These are phyloP conservation scores for Mortierella sp. DNA, from an alignment of 371 early-diverging fungal genomes.

Conservation along the genomic window DNA sequence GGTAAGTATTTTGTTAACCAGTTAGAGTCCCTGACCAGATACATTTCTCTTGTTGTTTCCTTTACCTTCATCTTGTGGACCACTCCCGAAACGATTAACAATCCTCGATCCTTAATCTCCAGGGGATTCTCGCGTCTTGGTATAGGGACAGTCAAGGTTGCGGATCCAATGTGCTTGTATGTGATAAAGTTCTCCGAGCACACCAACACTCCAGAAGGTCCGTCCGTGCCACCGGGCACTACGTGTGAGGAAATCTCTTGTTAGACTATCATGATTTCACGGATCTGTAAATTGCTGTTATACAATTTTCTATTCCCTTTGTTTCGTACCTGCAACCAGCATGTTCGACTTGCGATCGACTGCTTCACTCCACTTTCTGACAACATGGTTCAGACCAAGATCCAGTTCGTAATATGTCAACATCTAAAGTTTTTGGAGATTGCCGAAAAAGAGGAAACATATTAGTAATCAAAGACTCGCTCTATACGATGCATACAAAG, in stretches of 20 bases:
- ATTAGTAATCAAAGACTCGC: too few relatives aligned
- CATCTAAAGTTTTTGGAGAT: too few relatives aligned
- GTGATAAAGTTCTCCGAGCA: constrained; percentile 92
- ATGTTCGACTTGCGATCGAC: constrained; percentile 84
- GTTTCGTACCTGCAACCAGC: constrained; percentile 86
- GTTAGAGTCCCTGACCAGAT: too few relatives aligned
- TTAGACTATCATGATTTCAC: too few relatives aligned
- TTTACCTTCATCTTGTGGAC: constrained; percentile 90
- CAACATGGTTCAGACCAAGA: constrained; percentile 97
- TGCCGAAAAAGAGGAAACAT: too few relatives aligned
- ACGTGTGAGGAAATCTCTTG: constrained; percentile 2
- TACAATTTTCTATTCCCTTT: too few relatives aligned
- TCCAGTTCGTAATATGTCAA: constrained; percentile 97
- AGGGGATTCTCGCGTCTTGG: constrained; percentile 85
- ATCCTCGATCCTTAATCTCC: constrained; percentile 71
- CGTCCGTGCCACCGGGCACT: constrained; percentile 95
- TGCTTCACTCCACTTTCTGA: constrained; percentile 91
- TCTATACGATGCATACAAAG: too few relatives aligned
- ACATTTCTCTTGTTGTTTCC: constrained; percentile 22
- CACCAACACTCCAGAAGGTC: constrained; percentile 97
- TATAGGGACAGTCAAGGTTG: constrained; percentile 82
- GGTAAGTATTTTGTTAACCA: not conserved
- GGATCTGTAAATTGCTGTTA: too few relatives aligned
- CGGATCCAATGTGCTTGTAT: constrained; percentile 83
- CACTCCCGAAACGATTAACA: constrained; percentile 84